phyloP scores from a whole-genome alignment of 352 stramenopile genomes.

The Blastocystis hominis region DNA sequence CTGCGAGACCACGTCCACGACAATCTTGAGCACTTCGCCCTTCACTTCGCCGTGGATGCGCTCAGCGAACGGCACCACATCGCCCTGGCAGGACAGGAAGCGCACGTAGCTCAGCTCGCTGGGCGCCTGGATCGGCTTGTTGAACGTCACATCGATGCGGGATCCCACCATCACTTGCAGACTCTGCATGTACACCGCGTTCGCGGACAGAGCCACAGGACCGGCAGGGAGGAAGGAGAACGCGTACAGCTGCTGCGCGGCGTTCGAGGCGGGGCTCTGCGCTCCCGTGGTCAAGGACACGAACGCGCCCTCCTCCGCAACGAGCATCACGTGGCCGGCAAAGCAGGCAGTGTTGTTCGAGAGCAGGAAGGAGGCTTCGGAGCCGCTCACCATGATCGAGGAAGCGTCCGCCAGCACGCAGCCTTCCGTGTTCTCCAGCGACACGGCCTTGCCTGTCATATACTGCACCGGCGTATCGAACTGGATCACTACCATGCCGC shows the following conservation, averaged over 20 bases:
- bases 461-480: constrained; percentile 21
- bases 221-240: not conserved
- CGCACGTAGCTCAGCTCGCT: not conserved
- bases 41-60: constrained; percentile 12
- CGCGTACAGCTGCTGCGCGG: not conserved
- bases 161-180: not conserved
- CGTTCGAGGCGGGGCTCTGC: not conserved
- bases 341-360: not conserved
- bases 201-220: not conserved
- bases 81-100: not conserved
- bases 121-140: not conserved
- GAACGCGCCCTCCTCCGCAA: not conserved
- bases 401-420: not conserved
- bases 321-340: not conserved
- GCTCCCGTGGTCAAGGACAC: not conserved
- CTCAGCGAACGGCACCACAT: not conserved
- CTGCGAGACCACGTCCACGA: not conserved
- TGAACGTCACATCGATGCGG: constrained; percentile 32
- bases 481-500: not conserved
- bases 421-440: not conserved
- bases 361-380: not conserved
- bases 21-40: not conserved
- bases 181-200: not conserved
- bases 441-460: not conserved
- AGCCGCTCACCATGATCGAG: not conserved